Evolutionary conservation across 73 alveolate species (phyloP).

Genomic region (Paramecium sonneborni): DNA sequence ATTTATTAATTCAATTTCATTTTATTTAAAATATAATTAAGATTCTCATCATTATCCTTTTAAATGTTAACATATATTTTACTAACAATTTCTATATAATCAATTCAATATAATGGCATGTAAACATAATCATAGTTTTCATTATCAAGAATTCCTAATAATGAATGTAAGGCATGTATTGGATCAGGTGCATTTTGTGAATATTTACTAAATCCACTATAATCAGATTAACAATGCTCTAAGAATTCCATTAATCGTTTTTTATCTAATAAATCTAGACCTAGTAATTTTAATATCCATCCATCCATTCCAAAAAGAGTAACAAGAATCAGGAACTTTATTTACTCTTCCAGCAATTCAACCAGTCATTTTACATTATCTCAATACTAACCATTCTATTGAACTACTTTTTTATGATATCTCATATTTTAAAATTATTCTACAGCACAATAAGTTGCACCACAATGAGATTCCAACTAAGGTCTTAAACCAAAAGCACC

Average conservation of each 20-base stretch:
- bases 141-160: background rate
- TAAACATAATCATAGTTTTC: background rate
- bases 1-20: constrained; percentile 5
- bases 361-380: constrained; percentile 88
- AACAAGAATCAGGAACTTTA: constrained; percentile 94
- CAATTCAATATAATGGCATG: constrained; percentile 32
- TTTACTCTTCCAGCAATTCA: constrained; percentile 96
- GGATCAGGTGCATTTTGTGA: background rate
- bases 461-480: constrained; percentile 95
- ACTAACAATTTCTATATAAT: background rate
- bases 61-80: background rate
- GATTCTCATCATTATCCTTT: background rate
- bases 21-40: background rate
- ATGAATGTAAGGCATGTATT: constrained; percentile 1
- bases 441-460: constrained; percentile 94
- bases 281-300: constrained; percentile 34
- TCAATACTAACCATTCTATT: constrained; percentile 80
- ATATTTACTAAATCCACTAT: background rate
- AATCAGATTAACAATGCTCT: background rate
- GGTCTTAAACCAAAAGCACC: constrained; percentile 97
- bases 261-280: background rate
- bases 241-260: background rate
- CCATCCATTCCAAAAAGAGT: constrained; percentile 97
- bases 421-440: constrained; percentile 75
- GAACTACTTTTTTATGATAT: constrained; percentile 32